Percentiles rank a stretch among this genome's conserved stretches.
Conservation (phyloP, 2,329 filamentous ascomycete genomes). For the Monosporascus sp. region DNA sequence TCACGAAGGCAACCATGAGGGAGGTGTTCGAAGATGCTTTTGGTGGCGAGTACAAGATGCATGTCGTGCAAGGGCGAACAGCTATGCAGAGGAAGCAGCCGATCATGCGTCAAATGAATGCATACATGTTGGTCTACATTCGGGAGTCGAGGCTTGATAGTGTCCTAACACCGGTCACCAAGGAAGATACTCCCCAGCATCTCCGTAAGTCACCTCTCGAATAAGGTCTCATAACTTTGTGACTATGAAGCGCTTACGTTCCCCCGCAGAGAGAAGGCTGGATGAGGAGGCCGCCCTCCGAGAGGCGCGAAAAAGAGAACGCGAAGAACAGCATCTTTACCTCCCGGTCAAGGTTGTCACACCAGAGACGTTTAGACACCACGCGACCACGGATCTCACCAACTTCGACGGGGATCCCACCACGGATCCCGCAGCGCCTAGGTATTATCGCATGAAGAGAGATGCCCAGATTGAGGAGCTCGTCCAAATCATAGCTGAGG, state of each 20-base stretch:
- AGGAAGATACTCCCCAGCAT: conserved; percentile 75
- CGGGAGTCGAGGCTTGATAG: conserved; percentile 79
- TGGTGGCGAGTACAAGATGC: conserved; percentile 71
- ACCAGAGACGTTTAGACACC: conserved; percentile 71
- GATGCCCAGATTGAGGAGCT: conserved; percentile 74
- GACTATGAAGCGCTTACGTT: conserved; percentile 6
- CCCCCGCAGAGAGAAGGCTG: conserved; percentile 57
- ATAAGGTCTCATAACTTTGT: background rate
- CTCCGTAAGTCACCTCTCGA: conserved; percentile 54
- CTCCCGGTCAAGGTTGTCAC: conserved; percentile 79
- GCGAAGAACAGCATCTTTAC: conserved; percentile 91
- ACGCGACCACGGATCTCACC: conserved; percentile 80
- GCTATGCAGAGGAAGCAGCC: conserved; percentile 50
- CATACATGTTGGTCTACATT: conserved; percentile 99
- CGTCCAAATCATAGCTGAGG: conserved; percentile 61
- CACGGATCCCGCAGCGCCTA: conserved; percentile 62
- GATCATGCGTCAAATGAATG: conserved; percentile 68
- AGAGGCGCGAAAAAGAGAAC: conserved; percentile 77
- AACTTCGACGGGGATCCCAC: conserved; percentile 54
- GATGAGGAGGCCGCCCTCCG: conserved; percentile 74
- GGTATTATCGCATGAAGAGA: conserved; percentile 66
- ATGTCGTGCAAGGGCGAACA: conserved; percentile 41
- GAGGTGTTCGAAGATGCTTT: conserved; percentile 97
- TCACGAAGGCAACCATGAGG: conserved; percentile 85
- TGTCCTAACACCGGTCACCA: conserved; percentile 70